phyloP scores from a whole-genome alignment of 2,329 filamentous ascomycete genomes.

The Pestalotiopsis sp. region DNA sequence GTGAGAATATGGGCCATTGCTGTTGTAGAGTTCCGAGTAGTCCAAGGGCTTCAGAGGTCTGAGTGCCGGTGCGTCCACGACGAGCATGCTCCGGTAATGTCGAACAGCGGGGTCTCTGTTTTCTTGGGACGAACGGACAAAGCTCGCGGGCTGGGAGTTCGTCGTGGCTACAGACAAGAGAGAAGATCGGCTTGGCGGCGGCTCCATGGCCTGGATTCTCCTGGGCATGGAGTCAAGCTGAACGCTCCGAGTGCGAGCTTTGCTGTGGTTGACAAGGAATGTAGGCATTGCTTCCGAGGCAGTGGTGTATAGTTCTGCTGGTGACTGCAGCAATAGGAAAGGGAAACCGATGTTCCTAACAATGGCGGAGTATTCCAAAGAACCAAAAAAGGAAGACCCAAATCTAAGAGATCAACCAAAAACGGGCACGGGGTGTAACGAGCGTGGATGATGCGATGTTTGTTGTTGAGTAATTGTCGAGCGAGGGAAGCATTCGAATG shows the following conservation, averaged over 20 bases:
- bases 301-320: slow-evolving; percentile 19
- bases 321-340: slow-evolving; percentile 16
- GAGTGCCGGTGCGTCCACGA: slow-evolving; percentile 51
- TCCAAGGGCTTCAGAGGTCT: slow-evolving; percentile 43
- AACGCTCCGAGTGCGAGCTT: slow-evolving; percentile 48
- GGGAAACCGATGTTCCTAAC: slow-evolving; percentile 34
- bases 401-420: slow-evolving; percentile 50
- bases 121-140: slow-evolving; percentile 37
- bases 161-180: slow-evolving; percentile 25
- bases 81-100: slow-evolving; percentile 55
- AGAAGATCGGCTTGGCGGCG: slow-evolving; percentile 20
- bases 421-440: slow-evolving; percentile 29
- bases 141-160: slow-evolving; percentile 35
- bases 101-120: slow-evolving; percentile 34
- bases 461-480: neutral
- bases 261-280: slow-evolving; percentile 45
- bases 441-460: slow-evolving; percentile 24
- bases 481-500: neutral
- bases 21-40: slow-evolving; percentile 48
- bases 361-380: slow-evolving; percentile 36
- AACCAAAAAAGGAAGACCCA: slow-evolving; percentile 39
- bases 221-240: slow-evolving; percentile 43
- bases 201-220: slow-evolving; percentile 17
- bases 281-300: slow-evolving; percentile 36
- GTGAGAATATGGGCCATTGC: slow-evolving; percentile 16